phyloP scores from a whole-genome alignment of 2,329 filamentous ascomycete species.

The Aspergillus thermomutatus region DNA sequence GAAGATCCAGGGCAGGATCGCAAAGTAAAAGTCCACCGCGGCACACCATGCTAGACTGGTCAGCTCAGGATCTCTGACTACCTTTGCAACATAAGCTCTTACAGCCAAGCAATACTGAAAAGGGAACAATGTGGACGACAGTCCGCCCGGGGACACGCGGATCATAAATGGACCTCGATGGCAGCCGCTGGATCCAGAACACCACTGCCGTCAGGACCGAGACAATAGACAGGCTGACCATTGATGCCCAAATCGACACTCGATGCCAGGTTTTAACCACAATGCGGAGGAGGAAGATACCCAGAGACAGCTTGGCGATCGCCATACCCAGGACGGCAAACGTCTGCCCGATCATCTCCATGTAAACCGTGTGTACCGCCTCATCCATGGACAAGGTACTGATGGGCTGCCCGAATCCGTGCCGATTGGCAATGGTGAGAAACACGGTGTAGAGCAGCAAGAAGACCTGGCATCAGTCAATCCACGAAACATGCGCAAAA shows the following conservation, averaged over 20 bases:
- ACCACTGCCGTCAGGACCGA: constrained; percentile 15
- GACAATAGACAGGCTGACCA: constrained; percentile 21
- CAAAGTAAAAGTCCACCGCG: constrained; percentile 36
- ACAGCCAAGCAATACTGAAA: constrained; percentile 17
- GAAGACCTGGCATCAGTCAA: constrained; percentile 10
- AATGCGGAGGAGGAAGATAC: constrained; percentile 39
- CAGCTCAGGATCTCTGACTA: too few relatives aligned
- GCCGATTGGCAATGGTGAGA: constrained; percentile 24
- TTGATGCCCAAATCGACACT: constrained; percentile 32
- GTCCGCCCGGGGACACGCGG: constrained; percentile 13
- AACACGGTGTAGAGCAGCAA: constrained; percentile 31
- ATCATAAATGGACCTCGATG: constrained; percentile 14
- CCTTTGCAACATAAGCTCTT: too few relatives aligned
- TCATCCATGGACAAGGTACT: constrained; percentile 17
- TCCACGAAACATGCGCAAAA: background rate
- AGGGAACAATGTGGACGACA: constrained; percentile 7
- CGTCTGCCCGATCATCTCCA: constrained; percentile 26
- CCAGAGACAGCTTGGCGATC: constrained; percentile 39
- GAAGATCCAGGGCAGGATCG: constrained; percentile 38
- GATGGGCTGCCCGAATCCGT: constrained; percentile 37
- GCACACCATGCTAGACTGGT: constrained; percentile 13
- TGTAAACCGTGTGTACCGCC: constrained; percentile 21
- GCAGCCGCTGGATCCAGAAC: constrained; percentile 14
- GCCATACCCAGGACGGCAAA: constrained; percentile 42
- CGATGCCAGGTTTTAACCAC: constrained; percentile 35